Evolutionary conservation across 2,329 filamentous ascomycete species (phyloP).

Genomic region (Sporothrix sp.): DNA sequence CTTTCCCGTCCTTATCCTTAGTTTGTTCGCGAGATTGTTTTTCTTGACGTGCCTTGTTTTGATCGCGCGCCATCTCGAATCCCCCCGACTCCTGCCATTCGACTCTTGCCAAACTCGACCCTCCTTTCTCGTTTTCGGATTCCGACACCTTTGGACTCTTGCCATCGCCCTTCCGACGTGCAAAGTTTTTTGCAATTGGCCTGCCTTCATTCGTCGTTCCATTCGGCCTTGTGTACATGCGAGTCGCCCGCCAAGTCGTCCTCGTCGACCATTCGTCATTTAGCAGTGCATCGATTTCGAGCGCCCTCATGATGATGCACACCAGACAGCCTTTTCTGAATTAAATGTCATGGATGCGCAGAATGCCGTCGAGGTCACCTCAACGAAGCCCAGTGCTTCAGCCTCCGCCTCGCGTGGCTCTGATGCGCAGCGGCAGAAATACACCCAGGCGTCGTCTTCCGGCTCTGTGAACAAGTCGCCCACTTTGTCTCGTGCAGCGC

Average conservation of each 20-base stretch:
- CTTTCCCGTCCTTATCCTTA: not conserved
- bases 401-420: constrained; percentile 25
- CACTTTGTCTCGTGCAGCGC: constrained; percentile 6
- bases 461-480: constrained; percentile 22
- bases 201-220: no score
- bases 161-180: not conserved
- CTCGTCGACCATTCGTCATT: not conserved
- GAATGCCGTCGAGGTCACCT: constrained; percentile 55
- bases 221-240: no score
- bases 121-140: not conserved
- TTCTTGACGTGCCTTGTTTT: not conserved
- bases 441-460: constrained; percentile 20
- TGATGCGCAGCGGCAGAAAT: constrained; percentile 27
- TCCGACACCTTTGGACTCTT: not conserved
- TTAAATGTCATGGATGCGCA: constrained; percentile 61
- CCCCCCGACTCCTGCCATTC: not conserved
- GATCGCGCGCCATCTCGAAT: not conserved
- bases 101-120: not conserved
- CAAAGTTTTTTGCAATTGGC: no score
- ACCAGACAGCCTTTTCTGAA: constrained; percentile 38
- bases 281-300: constrained; percentile 25
- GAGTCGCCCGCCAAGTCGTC: no score
- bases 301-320: constrained; percentile 52
- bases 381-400: constrained; percentile 49
- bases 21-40: not conserved